Evolutionary conservation across 306 rosid species (phyloP).

Genomic region (peach (Prunus persica)): Prunus_persica_NCBIv2 NC_034013.1:10324501-10325000

Average conservation of each 20-base stretch:
- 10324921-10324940: not conserved
- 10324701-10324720: not conserved
- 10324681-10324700: not conserved
- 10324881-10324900: too few relatives aligned
- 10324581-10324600: not conserved
- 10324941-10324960: not conserved
- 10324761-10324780: too few relatives aligned
- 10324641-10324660: not conserved
- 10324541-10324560: slow-evolving; percentile 3
- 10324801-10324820: not conserved
- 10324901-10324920: too few relatives aligned
- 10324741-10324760: too few relatives aligned
- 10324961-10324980: too few relatives aligned
- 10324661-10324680: not conserved
- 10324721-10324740: not conserved
- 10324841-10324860: not conserved
- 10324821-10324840: not conserved
- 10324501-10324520: slow-evolving; percentile 41
- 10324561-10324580: not conserved
- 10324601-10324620: not conserved
- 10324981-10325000: too few relatives aligned
- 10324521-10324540: slow-evolving; percentile 28
- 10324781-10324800: too few relatives aligned
- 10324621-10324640: not conserved
- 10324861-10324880: not conserved